Conservation (phyloP, 495 filamentous ascomycete species). For the Penicillium egyptiacum region DNA sequence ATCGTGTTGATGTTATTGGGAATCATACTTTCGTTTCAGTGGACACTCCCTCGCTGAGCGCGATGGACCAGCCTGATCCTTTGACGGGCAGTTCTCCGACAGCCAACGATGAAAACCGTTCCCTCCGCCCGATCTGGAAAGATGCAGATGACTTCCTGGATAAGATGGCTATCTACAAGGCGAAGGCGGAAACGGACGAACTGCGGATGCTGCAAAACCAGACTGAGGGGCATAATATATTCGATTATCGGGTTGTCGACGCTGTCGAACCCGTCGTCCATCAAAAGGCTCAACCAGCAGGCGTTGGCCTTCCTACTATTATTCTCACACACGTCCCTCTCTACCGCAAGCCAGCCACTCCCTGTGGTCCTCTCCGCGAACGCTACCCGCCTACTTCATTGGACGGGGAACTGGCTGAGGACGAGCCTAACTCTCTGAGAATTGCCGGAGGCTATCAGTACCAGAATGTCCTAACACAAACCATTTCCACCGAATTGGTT, state of each 20-base stretch:
- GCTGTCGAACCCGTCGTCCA: conserved; percentile 28
- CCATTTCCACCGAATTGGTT: conserved; percentile 70
- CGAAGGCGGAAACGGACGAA: conserved; percentile 43
- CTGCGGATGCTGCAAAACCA: conserved; percentile 42
- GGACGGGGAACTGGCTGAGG: conserved; percentile 60
- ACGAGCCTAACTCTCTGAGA: conserved; percentile 74
- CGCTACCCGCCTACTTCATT: conserved; percentile 65
- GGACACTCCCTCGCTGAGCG: conserved; percentile 83
- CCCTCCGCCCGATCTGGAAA: conserved; percentile 64
- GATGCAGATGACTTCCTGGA: conserved; percentile 77
- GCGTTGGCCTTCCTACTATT: conserved; percentile 69
- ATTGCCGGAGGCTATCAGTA: conserved; percentile 87
- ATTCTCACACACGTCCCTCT: conserved; percentile 90
- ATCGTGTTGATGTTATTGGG: conserved; percentile 82
- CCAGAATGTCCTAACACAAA: conserved; percentile 82
- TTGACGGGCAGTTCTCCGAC: conserved; percentile 44
- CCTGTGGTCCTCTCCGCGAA: conserved; percentile 89
- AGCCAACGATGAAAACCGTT: conserved; percentile 38
- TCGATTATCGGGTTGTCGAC: conserved; percentile 48
- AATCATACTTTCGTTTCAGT: conserved; percentile 96
- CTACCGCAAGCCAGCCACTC: conserved; percentile 74
- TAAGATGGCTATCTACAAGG: conserved; percentile 50
- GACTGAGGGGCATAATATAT: conserved; percentile 41
- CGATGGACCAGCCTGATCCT: conserved; percentile 56
- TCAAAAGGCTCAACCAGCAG: conserved; percentile 23